Evolutionary conservation across 306 rosid species (phyloP).

Genomic region (Cicer judaicum): DNA sequence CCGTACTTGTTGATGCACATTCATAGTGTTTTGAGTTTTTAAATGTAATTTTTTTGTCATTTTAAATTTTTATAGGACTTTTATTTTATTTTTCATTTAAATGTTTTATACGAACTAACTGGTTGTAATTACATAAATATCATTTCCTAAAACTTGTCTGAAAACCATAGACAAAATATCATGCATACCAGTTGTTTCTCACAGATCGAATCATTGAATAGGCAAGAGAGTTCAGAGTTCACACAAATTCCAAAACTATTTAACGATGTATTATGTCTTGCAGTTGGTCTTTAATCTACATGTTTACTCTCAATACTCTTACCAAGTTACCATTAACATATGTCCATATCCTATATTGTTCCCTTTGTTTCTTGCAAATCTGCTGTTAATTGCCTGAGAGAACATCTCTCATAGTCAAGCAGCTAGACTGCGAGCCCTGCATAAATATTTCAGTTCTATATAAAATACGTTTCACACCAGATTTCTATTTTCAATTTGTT

Average conservation of each 20-base stretch:
- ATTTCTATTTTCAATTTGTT: constrained; percentile 22
- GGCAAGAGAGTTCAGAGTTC: constrained; percentile 14
- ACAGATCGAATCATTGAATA: constrained; percentile 5
- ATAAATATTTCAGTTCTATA: constrained; percentile 34
- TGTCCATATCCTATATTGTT: neutral
- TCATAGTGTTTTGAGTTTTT: constrained; percentile 9
- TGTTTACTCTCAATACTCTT: neutral
- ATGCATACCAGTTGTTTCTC: constrained; percentile 6
- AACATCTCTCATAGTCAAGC: constrained; percentile 22
- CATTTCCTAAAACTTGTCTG: constrained; percentile 16
- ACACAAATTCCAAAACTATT: constrained; percentile 13
- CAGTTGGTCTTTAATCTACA: constrained; percentile 24
- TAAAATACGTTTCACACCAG: constrained; percentile 1
- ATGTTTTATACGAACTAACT: neutral
- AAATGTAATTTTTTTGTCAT: neutral
- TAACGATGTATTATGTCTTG: neutral
- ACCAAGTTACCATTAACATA: neutral
- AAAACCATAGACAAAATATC: constrained; percentile 5
- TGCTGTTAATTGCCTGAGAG: constrained; percentile 12
- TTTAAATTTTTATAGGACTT: neutral
- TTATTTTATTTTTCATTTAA: neutral
- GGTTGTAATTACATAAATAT: constrained; percentile 9
- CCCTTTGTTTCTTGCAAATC: constrained; percentile 20
- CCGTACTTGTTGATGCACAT: constrained; percentile 1
- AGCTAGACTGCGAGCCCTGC: constrained; percentile 24